Conservation (phyloP, 352 stramenopile genomes). For the Elongisporangium anandrum region DNA sequence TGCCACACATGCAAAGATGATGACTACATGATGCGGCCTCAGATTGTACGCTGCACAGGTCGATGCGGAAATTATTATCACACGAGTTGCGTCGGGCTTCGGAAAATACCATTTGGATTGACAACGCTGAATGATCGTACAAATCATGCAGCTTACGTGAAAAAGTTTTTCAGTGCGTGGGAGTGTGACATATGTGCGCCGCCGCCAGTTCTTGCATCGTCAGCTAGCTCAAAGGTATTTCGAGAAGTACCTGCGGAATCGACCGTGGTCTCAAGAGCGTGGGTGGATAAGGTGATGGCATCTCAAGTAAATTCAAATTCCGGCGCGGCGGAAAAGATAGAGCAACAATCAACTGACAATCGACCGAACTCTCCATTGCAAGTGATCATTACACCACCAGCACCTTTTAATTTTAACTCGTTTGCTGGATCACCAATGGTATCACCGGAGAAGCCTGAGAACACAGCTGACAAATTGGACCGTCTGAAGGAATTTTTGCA, state of each 20-base stretch:
- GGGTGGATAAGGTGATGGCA: conserved; percentile 16
- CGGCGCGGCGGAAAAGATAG: conserved; percentile 3
- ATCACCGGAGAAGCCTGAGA: conserved; percentile 3
- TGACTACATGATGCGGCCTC: conserved; percentile 79
- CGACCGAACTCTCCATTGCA: conserved; percentile 1
- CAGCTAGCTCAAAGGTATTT: neutral
- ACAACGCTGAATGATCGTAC: conserved; percentile 80
- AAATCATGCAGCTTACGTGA: conserved; percentile 74
- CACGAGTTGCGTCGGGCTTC: conserved; percentile 68
- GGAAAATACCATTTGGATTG: conserved; percentile 78
- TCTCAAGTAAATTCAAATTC: neutral
- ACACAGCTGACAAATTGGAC: conserved; percentile 31
- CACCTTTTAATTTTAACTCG: neutral
- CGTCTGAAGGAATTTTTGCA: conserved; percentile 59
- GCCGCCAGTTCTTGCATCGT: conserved; percentile 5
- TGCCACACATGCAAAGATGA: conserved; percentile 70
- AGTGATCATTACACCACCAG: neutral
- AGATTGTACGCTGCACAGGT: conserved; percentile 58
- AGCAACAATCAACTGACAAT: neutral
- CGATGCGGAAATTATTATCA: conserved; percentile 57
- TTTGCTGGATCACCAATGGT: neutral
- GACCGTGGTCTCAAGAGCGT: conserved; percentile 39
- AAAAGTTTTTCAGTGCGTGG: conserved; percentile 82
- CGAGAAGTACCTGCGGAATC: conserved; percentile 34
- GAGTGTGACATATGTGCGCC: conserved; percentile 55